Conservation (phyloP, 805 yeast genomes). For the Candida ascalaphidarum region DNA sequence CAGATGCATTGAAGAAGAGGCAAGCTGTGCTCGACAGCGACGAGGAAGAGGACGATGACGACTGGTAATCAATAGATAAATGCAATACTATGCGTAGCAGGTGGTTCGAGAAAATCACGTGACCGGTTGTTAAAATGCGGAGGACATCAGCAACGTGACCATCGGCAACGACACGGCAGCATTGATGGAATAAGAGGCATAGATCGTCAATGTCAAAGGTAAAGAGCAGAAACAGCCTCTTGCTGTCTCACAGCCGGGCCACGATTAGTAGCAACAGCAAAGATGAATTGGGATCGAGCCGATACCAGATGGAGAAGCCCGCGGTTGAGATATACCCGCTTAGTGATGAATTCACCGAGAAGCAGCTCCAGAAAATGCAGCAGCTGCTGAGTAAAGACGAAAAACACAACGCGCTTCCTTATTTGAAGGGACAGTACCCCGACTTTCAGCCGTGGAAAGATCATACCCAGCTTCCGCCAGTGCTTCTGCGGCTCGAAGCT, state of each 20-base stretch:
- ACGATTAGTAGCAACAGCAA: constrained; percentile 12
- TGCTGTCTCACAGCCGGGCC: constrained; percentile 3
- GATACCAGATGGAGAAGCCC: constrained; percentile 29
- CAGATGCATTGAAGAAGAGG: constrained; percentile 78
- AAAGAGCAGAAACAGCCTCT: constrained; percentile 1
- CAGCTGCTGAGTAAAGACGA: no score
- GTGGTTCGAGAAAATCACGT: no score
- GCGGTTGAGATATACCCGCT: constrained; percentile 24
- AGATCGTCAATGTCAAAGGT: constrained; percentile 1
- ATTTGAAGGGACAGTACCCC: no score
- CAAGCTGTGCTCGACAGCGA: constrained; percentile 61
- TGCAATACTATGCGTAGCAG: neutral
- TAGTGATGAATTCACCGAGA: constrained; percentile 10
- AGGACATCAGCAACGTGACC: no score
- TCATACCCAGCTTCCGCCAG: constrained; percentile 18
- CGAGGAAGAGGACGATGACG: constrained; percentile 63
- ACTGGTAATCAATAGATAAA: constrained; percentile 10
- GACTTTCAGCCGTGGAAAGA: constrained; percentile 71
- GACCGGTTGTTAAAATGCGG: neutral
- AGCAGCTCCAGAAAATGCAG: constrained; percentile 1
- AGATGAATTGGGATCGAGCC: constrained; percentile 27
- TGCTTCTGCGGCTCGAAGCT: constrained; percentile 36
- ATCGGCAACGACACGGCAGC: neutral
- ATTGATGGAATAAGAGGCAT: neutral
- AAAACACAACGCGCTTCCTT: no score